Conservation (phyloP, 306 rosid species). For the Trichosanthes cucumerina region DNA sequence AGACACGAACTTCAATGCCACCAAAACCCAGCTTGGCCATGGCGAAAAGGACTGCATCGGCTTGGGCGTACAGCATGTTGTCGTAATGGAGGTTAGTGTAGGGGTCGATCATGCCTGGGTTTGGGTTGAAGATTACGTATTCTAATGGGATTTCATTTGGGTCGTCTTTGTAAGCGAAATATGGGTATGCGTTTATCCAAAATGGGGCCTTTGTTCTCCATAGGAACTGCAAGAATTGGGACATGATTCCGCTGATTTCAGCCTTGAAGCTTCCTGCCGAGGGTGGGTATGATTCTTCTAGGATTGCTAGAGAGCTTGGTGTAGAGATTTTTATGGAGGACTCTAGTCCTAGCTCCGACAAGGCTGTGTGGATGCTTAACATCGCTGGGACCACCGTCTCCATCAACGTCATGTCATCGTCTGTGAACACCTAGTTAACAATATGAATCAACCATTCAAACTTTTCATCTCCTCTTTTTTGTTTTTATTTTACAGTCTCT, state of each 20-base stretch:
- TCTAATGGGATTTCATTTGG: slow-evolving; percentile 53
- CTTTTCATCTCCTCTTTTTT: no score
- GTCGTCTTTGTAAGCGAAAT: slow-evolving; percentile 61
- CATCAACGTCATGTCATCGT: slow-evolving; percentile 32
- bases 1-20: slow-evolving; percentile 65
- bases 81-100: slow-evolving; percentile 59
- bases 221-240: slow-evolving; percentile 59
- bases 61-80: slow-evolving; percentile 93
- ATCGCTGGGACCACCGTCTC: slow-evolving; percentile 73
- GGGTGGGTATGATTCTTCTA: slow-evolving; percentile 75
- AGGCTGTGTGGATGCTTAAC: slow-evolving; percentile 56
- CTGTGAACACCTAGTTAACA: slow-evolving; percentile 25
- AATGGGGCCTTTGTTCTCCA: slow-evolving; percentile 62
- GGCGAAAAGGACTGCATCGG: slow-evolving; percentile 68
- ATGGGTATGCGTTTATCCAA: slow-evolving; percentile 96
- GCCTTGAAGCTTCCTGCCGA: slow-evolving; percentile 75
- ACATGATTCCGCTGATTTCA: slow-evolving; percentile 44
- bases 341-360: slow-evolving; percentile 52
- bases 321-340: slow-evolving; percentile 65
- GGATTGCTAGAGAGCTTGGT: slow-evolving; percentile 72
- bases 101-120: slow-evolving; percentile 70
- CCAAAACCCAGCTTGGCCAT: slow-evolving; percentile 63
- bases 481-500: no score
- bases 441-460: no score
- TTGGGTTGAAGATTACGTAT: slow-evolving; percentile 62